Evolutionary conservation across 1,284 basidiomycete genomes (phyloP).

Genomic region (Trichosporon sp.): DNA sequence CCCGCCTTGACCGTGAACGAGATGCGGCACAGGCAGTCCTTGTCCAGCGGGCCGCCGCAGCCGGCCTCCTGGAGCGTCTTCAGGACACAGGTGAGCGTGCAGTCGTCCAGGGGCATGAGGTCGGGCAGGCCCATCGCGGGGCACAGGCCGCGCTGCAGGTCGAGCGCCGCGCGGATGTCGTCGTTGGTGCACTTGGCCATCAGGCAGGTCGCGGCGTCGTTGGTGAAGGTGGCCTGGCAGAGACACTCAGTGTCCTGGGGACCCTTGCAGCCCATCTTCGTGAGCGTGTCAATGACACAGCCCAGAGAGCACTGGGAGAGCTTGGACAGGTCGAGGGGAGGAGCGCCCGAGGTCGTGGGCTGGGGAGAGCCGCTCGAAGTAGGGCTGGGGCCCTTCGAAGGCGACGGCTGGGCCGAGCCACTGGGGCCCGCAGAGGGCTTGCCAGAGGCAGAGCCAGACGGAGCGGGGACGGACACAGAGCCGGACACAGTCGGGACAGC

Average conservation of each 20-base stretch:
- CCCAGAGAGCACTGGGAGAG: slow-evolving; percentile 4
- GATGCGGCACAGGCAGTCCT: slow-evolving; percentile 9
- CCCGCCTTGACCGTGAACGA: background rate
- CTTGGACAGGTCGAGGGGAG: slow-evolving; percentile 4
- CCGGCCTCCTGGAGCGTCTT: background rate
- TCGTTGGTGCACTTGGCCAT: background rate
- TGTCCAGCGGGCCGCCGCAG: slow-evolving; percentile 11
- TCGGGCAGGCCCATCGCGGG: slow-evolving; percentile 7
- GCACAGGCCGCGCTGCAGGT: background rate
- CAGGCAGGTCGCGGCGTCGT: background rate
- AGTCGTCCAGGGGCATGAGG: background rate
- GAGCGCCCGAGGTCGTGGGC: background rate
- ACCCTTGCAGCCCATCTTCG: slow-evolving; percentile 1
- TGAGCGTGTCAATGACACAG: slow-evolving; percentile 1
- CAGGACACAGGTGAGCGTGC: background rate
- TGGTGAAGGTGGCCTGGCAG: slow-evolving; percentile 1
- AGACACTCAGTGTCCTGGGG: slow-evolving; percentile 3
- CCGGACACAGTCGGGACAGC: no score
- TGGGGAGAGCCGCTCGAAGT: background rate
- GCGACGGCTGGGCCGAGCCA: background rate
- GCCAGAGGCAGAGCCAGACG: background rate
- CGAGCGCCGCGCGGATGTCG: slow-evolving; percentile 3
- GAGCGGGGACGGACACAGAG: no score
- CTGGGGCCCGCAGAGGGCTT: background rate
- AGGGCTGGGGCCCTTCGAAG: background rate